phyloP scores from a whole-genome alignment of 1,284 basidiomycete genomes.

The Leccinum proliferum region DNA sequence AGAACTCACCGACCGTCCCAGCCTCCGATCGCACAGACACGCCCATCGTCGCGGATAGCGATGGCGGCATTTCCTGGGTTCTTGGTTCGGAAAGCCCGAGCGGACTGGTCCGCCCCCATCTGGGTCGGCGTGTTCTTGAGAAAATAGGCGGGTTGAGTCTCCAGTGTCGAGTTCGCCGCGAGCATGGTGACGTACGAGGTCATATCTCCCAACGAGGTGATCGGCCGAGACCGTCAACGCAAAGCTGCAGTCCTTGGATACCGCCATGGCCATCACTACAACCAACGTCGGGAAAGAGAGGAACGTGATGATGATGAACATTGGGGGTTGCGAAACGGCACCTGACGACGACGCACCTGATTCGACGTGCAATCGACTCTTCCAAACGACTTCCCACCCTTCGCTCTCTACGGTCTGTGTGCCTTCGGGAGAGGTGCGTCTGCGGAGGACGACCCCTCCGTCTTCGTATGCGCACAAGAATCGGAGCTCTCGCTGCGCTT shows the following conservation, averaged over 20 bases:
- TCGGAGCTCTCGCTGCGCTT: constrained; percentile 37
- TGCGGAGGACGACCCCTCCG: constrained; percentile 66
- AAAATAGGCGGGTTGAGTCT: neutral
- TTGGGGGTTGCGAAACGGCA: neutral
- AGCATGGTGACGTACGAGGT: constrained; percentile 35
- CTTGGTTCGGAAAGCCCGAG: constrained; percentile 53
- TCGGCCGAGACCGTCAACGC: constrained; percentile 46
- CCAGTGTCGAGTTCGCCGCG: neutral
- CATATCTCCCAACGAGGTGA: constrained; percentile 59
- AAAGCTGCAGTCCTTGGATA: neutral
- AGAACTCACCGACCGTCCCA: constrained; percentile 81
- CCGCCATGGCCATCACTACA: neutral
- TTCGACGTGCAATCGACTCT: constrained; percentile 67
- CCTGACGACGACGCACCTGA: constrained; percentile 49
- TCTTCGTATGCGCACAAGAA: constrained; percentile 78
- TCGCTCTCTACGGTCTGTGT: constrained; percentile 59
- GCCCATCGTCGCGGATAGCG: constrained; percentile 66
- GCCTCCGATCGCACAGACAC: constrained; percentile 76
- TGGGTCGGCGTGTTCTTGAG: constrained; percentile 11
- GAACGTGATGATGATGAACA: too few relatives aligned
- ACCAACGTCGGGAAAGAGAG: neutral
- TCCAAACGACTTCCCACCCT: constrained; percentile 74
- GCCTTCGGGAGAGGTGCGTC: constrained; percentile 34
- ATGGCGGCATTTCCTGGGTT: constrained; percentile 74
- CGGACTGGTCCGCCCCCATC: constrained; percentile 10